A percentile compares a stretch with the other conserved stretches of the same genome.
These are phyloP conservation scores for Pleurotus pulmonarius DNA, from an alignment of 768 basidiomycete genomes.

Conservation along the genomic window DNA sequence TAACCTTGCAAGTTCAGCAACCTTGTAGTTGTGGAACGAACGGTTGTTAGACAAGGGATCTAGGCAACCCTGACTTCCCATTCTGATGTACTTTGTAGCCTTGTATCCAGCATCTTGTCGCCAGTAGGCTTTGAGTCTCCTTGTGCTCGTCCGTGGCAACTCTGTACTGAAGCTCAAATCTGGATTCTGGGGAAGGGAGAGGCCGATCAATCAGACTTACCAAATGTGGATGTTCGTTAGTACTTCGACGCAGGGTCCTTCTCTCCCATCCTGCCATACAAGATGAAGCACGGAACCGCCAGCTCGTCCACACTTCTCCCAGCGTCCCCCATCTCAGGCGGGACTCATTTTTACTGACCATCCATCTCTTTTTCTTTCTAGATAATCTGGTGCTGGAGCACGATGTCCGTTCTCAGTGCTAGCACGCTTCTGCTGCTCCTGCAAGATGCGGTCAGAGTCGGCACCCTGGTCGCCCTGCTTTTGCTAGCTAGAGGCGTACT, in stretches of 20 bases:
- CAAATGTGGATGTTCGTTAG: conserved; percentile 1
- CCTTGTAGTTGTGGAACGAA: too few relatives aligned
- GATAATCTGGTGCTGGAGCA: conserved; percentile 4
- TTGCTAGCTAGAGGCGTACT: conserved; percentile 29
- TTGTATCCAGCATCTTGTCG: too few relatives aligned
- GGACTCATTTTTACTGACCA: neutral
- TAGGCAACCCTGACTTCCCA: conserved; percentile 1
- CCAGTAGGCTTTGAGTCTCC: too few relatives aligned
- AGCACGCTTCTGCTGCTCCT: conserved; percentile 10
- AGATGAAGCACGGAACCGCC: neutral
- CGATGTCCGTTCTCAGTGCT: conserved; percentile 8
- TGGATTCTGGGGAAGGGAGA: neutral
- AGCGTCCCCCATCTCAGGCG: neutral
- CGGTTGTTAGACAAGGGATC: neutral
- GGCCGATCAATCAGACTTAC: conserved; percentile 1
- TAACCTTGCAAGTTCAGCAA: too few relatives aligned
- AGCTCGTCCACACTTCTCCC: neutral
- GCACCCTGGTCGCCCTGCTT: conserved; percentile 23
- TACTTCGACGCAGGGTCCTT: conserved; percentile 6
- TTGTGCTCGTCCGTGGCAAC: too few relatives aligned
- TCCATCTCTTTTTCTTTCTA: neutral
- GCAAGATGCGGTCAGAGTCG: conserved; percentile 16
- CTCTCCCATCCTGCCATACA: neutral
- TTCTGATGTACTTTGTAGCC: too few relatives aligned
- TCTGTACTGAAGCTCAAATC: too few relatives aligned